Conservation (phyloP, 2,329 filamentous ascomycete genomes). For the Cercospora beticola region DNA sequence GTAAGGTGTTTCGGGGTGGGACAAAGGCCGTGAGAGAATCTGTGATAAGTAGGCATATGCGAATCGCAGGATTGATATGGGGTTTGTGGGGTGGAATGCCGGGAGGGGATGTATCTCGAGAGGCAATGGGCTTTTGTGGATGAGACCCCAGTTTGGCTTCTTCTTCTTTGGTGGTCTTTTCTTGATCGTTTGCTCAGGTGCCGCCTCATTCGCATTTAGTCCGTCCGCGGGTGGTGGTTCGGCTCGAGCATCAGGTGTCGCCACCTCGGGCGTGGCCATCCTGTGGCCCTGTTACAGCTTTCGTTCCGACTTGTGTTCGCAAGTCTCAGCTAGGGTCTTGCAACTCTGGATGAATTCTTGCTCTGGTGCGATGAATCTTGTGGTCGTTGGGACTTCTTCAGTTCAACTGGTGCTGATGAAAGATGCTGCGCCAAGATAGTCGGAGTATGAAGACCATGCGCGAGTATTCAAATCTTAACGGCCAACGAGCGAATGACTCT, state of each 20-base stretch:
- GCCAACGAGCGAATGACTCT: neutral
- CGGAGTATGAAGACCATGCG: neutral
- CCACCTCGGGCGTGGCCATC: neutral
- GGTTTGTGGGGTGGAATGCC: constrained; percentile 86
- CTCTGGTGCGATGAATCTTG: neutral
- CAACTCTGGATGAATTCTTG: neutral
- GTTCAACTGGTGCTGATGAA: neutral
- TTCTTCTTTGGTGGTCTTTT: constrained; percentile 28
- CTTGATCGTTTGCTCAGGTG: constrained; percentile 12
- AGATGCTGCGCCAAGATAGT: neutral
- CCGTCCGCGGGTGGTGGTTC: neutral
- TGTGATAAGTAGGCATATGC: constrained; percentile 75
- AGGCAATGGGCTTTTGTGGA: constrained; percentile 80
- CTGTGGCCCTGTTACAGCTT: neutral
- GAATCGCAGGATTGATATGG: constrained; percentile 80
- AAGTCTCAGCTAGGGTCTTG: neutral
- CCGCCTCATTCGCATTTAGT: neutral
- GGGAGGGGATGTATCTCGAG: constrained; percentile 81
- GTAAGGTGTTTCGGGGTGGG: constrained; percentile 65
- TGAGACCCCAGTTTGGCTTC: constrained; percentile 64
- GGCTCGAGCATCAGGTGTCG: neutral
- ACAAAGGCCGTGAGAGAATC: constrained; percentile 62
- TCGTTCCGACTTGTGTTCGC: neutral
- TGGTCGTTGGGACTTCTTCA: neutral
- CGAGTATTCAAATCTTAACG: neutral